phyloP scores from a whole-genome alignment of 1,284 basidiomycete species.

The Trichosporon ovoides region DNA sequence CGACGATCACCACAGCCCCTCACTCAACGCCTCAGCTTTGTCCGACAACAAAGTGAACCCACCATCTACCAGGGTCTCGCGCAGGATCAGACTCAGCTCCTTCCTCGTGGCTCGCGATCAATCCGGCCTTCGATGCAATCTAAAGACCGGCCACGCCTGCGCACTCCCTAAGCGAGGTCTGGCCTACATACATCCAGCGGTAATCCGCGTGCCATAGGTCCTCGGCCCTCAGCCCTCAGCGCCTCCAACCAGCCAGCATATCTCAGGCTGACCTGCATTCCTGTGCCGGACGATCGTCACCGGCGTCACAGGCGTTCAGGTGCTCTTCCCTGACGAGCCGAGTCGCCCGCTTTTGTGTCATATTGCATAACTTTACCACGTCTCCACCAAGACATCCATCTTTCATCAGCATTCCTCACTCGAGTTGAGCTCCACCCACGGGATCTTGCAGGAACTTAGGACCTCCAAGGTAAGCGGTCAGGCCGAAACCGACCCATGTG shows the following conservation, averaged over 20 bases:
- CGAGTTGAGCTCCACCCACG: not conserved
- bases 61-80: not conserved
- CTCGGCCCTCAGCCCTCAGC: not conserved
- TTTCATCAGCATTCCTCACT: no score
- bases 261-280: conserved; percentile 3
- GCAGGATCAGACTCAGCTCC: not conserved
- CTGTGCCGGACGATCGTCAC: not conserved
- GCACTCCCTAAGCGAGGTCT: not conserved
- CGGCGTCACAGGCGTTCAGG: not conserved
- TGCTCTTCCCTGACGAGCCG: not conserved
- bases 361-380: not conserved
- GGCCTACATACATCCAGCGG: no score
- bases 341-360: not conserved
- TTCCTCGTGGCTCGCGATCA: not conserved
- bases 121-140: not conserved
- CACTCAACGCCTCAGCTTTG: no score
- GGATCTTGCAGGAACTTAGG: not conserved
- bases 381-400: not conserved
- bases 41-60: not conserved
- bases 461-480: not conserved
- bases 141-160: not conserved
- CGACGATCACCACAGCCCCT: no score
- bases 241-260: not conserved
- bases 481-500: not conserved
- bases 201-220: no score